Base-by-base conservation (phyloP, 2,329 filamentous ascomycete genomes). In the Tolypocladium album region DNA sequence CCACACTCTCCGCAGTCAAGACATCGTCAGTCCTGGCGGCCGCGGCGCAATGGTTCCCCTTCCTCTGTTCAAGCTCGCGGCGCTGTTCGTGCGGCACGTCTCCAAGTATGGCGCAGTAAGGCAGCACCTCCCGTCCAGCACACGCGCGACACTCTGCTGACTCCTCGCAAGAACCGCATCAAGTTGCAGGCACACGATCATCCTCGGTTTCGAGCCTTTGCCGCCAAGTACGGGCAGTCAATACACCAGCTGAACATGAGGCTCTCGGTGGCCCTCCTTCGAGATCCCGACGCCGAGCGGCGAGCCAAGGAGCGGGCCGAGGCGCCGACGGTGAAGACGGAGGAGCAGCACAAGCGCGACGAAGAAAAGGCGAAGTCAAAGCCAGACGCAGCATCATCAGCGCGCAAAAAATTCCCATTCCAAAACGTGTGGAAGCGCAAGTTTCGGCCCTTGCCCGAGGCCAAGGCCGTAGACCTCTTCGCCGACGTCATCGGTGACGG, bases 161-260 rank as follows among this genome's bases (percentile, higher is more conserved):
- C 58, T 47, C 36, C 40, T 4, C 11, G 27, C 12, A 63, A 88
- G 85, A 88, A 87, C 69, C 83, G 76, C 64, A 88, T 88, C 68
- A 88, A 88, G 69, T 74, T 76, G 39, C 84, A 85, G 71, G 85
- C 85, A 56, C 85, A 88, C 67, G 84, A 87, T 52, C 85, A 88
- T 66, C 78, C 80, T 2, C 74, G 78, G 53, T 87, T 88, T 69
- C 83, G 85, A 60, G 71, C 71, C 7, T 81, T 86, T 63, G 85
- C 85, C 52, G 84, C 84, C 53, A 77, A 74, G 61, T 86, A 86
- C 68, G 85, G 85, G 61, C 85, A 88, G 68, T 72, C 75, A 12
- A 85, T 88, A 66, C 85, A 88, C 67, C 85, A 88, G 72, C 71
- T 88, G 58, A 88, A 87, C 66, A 88, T 88, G 85, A 79, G 82